Evolutionary conservation across 352 stramenopile species (phyloP), one percentile per base, ranked within the genome.

Genomic region (Thraustotheca clavata): DNA sequence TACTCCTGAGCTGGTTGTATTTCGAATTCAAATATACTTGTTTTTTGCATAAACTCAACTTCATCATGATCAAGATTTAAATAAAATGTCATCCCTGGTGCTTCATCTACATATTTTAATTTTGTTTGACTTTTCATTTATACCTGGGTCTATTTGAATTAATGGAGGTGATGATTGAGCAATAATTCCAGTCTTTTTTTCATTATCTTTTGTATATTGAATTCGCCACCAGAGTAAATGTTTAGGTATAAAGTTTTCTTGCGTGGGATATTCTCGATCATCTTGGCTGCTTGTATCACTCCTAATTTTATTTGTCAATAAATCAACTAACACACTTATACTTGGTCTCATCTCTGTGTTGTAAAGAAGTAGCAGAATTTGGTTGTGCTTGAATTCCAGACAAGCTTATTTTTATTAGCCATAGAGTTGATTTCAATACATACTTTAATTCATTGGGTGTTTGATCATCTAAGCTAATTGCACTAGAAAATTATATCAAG

Each of bases 21-120:
- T 50, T 46, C 34, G n/a, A 65, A 65, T 20, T 55, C 35, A 65
- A 65, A 65, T 40, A 65, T 43, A 7, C 35, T 40, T 3, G 57
- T 65, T 40, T 46, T 36, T 5, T 65, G 34, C n/a, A 65, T 20
- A 22, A 47, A 65, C 16, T 47, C 14, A 41, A 65, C 34, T 18
- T 35, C 24, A 32, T 65, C 35, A 26, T 33, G 46, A 4, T 50
- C 57, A 7, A 65, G 36, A 26, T 65, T 39, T 4, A 65, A 16
- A 26, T 65, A 65, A 29, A 65, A 14, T 3, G 2, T 9, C 16
- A 24, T 52, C 24, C 43, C n/a, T 11, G 24, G 43, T 31, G 11
- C 43, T 31, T 35, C 2, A 7, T 52, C 43, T 52, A 52, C 7
- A 14, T 2, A n/a, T n/a, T n/a, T n/a, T n/a, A n/a, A n/a, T 2